Base-by-base conservation (phyloP, 352 stramenopile species). In the Phytophthora citricola region DNA sequence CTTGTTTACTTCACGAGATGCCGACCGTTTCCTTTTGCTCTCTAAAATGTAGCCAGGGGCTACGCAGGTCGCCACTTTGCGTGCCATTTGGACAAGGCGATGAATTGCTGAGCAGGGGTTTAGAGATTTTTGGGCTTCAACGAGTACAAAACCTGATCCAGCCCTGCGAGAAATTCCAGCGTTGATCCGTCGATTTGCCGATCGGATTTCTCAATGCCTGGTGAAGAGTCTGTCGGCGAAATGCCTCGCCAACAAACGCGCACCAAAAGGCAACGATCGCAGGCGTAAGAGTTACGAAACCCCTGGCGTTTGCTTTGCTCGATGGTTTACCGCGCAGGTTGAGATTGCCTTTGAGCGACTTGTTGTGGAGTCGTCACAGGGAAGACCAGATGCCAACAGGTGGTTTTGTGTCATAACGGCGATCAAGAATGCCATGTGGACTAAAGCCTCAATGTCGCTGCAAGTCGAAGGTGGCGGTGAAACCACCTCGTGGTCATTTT, bases 331-430 rank as follows among this genome's bases (percentile, higher is more conserved):
- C 54, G 47, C 55, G n/a, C 43, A 55, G 55, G 55, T 29, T 17
- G 50, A 17, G 41, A 67, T 54, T 34, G 20, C 48, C 24, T 60
- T 60, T 14, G 57, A 47, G 14, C 15, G 17, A 7, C 26, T 22
- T 32, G 58, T 66, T 54, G 58, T 54, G 36, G 15, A 14, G 22
- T 69, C 54, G 61, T 58, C 11, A 36, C 27, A 26, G 41, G 38
- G 53, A 36, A 55, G 61, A 69, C 45, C 61, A 69, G 61, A 69
- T 56, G 36, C 51, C 36, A 44, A 46, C 60, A 69, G 17, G 44
- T 69, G 61, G 61, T 69, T 69, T 69, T 55, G 39, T 15, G 14
- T 20, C 45, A 27, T 49, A 64, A 53, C n/a, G 45, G 45, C 12
- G 7, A 5, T 32, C 4, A n/a, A 49, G 56, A 49, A 58, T 36